Percentiles rank a stretch among this genome's conserved stretches.
Evolutionary conservation across 2,329 filamentous ascomycete genomes (phyloP).

Genomic region (Botrytis byssoidea): DNA sequence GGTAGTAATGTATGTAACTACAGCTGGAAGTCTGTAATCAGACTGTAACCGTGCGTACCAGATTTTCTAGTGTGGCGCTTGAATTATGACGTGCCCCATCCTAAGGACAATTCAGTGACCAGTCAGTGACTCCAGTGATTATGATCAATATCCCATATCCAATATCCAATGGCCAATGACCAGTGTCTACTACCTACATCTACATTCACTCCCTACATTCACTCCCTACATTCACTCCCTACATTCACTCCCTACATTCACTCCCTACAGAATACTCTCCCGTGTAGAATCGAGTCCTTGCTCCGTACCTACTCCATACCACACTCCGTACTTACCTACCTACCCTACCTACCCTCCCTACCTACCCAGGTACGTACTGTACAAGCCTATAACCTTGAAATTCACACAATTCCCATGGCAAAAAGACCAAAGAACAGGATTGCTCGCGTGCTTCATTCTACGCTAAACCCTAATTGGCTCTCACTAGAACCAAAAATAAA

Average conservation of each 20-base stretch:
- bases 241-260: too few species aligned
- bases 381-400: background rate
- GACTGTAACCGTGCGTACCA: background rate
- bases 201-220: too few species aligned
- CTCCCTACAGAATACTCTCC: background rate
- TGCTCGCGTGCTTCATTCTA: background rate
- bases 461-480: background rate
- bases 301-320: background rate
- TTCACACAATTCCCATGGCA: background rate
- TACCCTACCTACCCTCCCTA: too few species aligned
- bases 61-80: background rate
- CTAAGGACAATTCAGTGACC: too few species aligned
- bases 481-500: background rate
- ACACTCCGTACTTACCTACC: too few species aligned
- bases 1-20: background rate
- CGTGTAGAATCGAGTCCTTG: background rate
- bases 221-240: too few species aligned
- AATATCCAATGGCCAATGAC: too few species aligned
- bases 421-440: background rate
- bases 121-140: too few species aligned
- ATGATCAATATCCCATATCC: too few species aligned
- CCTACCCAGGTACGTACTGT: background rate
- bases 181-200: too few species aligned
- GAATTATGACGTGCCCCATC: constrained; percentile 5
- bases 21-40: background rate